A percentile compares a stretch with the other conserved stretches of the same genome.
These are phyloP conservation scores for Mycosphaerella sp. DNA, from an alignment of 2,329 filamentous ascomycete species.

Conservation along the genomic window DNA sequence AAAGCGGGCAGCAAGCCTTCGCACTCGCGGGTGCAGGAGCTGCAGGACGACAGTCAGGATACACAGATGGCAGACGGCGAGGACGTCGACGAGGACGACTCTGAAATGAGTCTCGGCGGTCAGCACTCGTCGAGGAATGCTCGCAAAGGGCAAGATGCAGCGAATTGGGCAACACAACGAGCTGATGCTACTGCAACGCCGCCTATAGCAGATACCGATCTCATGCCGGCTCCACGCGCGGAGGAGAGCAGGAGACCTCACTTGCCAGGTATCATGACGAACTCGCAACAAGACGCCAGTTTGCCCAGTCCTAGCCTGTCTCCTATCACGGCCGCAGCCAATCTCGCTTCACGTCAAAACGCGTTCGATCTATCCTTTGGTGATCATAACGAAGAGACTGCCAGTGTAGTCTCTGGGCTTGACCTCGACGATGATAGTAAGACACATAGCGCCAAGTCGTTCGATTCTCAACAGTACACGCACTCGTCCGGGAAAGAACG, in stretches of 20 bases:
- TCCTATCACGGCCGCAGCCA: constrained; percentile 75
- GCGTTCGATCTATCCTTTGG: constrained; percentile 32
- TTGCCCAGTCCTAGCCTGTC: constrained; percentile 92
- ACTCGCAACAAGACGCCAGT: constrained; percentile 77
- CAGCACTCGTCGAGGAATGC: constrained; percentile 20
- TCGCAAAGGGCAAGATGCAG: constrained; percentile 20
- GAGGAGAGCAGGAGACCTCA: constrained; percentile 24
- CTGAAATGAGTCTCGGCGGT: constrained; percentile 21
- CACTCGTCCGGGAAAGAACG: constrained; percentile 5
- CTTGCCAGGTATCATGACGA: constrained; percentile 56
- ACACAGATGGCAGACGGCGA: constrained; percentile 26
- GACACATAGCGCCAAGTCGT: constrained; percentile 22
- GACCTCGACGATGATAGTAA: constrained; percentile 31
- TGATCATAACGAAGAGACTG: constrained; percentile 30
- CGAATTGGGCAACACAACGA: constrained; percentile 14
- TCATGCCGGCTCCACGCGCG: constrained; percentile 46
- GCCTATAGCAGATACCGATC: constrained; percentile 65
- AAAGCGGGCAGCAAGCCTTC: constrained; percentile 18
- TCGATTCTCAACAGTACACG: constrained; percentile 21
- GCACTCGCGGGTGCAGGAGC: constrained; percentile 26
- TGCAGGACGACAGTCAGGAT: constrained; percentile 27
- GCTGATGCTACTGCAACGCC: constrained; percentile 55
- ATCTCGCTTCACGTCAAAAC: constrained; percentile 36
- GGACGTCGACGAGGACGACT: constrained; percentile 26
- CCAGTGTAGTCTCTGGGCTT: constrained; percentile 30